These are phyloP conservation scores for Xylona heveae DNA, from an alignment of 495 filamentous ascomycete species.

Conservation along the genomic window DNA sequence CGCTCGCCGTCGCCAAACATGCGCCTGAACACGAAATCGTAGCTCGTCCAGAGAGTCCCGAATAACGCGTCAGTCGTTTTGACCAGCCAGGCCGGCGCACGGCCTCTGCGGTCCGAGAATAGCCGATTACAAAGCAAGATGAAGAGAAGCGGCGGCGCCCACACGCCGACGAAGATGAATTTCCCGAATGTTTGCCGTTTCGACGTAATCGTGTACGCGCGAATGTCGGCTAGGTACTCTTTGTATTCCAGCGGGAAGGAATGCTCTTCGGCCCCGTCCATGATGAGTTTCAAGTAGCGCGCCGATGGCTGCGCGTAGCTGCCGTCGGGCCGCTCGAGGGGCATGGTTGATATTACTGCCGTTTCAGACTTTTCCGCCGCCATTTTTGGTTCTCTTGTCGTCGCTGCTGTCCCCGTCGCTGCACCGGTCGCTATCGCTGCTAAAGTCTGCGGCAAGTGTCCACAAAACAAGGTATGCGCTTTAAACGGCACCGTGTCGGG, in stretches of 20 bases:
- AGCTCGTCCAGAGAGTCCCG: constrained; percentile 41
- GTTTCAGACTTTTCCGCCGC: constrained; percentile 10
- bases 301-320: constrained; percentile 61
- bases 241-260: constrained; percentile 53
- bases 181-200: constrained; percentile 41
- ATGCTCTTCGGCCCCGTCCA: constrained; percentile 56
- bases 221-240: constrained; percentile 39
- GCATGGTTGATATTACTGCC: no score
- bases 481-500: constrained; percentile 24
- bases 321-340: constrained; percentile 31
- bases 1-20: constrained; percentile 82
- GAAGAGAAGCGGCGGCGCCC: constrained; percentile 33
- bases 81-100: constrained; percentile 44
- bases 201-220: constrained; percentile 47
- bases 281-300: constrained; percentile 62
- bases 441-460: constrained; percentile 8
- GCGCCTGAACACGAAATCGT: constrained; percentile 44
- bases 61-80: constrained; percentile 24
- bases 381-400: constrained; percentile 14
- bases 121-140: constrained; percentile 23
- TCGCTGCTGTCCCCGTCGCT: constrained; percentile 4
- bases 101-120: constrained; percentile 41
- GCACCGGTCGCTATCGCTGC: constrained; percentile 3
- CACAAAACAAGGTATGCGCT: constrained; percentile 39
- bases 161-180: constrained; percentile 33